Evolutionary conservation across 2,329 filamentous ascomycete species (phyloP).

Genomic region (Chaetomium olivaceum): DNA sequence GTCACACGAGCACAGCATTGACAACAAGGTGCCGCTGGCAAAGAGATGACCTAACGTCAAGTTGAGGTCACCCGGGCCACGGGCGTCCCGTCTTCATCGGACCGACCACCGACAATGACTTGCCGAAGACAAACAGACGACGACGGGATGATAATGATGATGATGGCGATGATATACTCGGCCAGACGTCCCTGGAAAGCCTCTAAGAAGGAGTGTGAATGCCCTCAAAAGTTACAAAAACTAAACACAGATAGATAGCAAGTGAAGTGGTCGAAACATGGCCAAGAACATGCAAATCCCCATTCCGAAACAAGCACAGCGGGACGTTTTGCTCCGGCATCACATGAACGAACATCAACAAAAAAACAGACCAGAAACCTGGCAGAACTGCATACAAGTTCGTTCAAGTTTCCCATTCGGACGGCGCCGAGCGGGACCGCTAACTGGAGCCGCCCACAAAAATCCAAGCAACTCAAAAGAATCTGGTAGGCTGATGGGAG

Average conservation of each 20-base stretch:
- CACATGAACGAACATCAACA: background rate
- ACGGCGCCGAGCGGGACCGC: conserved; percentile 1
- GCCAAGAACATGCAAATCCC: background rate
- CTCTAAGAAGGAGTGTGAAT: background rate
- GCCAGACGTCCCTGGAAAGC: background rate
- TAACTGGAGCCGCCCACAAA: background rate
- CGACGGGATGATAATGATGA: too few species aligned
- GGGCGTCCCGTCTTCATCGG: background rate
- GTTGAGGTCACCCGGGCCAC: background rate
- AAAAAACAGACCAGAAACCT: background rate
- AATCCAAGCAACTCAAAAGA: background rate
- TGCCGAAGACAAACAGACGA: background rate
- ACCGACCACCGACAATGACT: background rate
- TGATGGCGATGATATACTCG: background rate
- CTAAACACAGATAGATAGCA: background rate
- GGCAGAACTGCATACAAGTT: background rate
- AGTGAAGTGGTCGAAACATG: background rate
- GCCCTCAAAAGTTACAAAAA: background rate
- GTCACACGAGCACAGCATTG: background rate
- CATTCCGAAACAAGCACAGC: background rate
- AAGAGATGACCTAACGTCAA: background rate
- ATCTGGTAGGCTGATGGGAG: background rate
- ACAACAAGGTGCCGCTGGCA: background rate
- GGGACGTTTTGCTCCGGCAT: background rate
- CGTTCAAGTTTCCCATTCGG: background rate